Evolutionary conservation across 106 monocot species (phyloP).

Genomic region (Dendrobium officinale): DNA sequence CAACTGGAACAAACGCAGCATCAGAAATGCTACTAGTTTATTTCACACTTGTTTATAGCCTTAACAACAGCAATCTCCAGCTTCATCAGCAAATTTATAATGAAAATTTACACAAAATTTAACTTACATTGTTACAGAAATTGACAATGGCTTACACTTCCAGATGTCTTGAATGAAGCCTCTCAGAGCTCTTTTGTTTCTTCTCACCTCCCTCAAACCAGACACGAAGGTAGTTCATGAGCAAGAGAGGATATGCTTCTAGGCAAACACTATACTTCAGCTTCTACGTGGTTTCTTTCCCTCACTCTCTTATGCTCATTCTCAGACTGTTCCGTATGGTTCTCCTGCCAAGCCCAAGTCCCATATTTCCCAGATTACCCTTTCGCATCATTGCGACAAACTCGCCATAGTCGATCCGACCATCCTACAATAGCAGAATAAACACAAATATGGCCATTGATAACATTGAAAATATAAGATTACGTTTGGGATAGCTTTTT

Average conservation of each 20-base stretch:
- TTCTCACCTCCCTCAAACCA: background rate
- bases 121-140: constrained; percentile 4
- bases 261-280: too few relatives aligned
- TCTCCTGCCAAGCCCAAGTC: constrained; percentile 12
- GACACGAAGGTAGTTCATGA: background rate
- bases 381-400: constrained; percentile 28
- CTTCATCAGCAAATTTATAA: background rate
- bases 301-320: constrained; percentile 8
- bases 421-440: constrained; percentile 6
- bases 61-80: background rate
- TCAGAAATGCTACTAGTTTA: too few relatives aligned
- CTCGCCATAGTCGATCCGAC: constrained; percentile 21
- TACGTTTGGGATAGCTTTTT: too few relatives aligned
- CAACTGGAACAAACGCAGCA: too few relatives aligned
- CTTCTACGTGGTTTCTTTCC: background rate
- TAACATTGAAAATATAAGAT: background rate
- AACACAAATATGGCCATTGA: background rate
- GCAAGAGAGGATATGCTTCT: too few relatives aligned
- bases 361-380: constrained; percentile 18
- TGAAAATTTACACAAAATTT: background rate
- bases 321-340: constrained; percentile 17
- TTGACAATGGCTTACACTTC: background rate
- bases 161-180: background rate
- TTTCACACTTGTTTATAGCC: background rate
- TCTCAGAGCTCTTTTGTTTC: background rate